phyloP scores from a whole-genome alignment of 108 stramenopile genomes.

The Schizochytrium sp. region DNA sequence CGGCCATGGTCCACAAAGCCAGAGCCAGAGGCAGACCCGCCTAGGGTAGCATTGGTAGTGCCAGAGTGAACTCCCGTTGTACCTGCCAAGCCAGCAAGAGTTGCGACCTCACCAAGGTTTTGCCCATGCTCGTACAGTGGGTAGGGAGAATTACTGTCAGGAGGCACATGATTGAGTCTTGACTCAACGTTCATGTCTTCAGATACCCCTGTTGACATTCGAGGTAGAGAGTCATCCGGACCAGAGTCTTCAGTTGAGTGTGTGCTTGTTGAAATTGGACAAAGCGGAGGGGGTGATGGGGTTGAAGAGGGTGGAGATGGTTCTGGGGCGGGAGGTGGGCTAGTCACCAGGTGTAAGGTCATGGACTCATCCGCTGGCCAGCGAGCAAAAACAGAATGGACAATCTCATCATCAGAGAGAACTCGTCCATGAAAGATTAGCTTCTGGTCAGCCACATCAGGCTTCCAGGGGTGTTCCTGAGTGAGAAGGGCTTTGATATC shows the following conservation, averaged over 20 bases:
- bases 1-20: not conserved
- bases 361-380: constrained; percentile 14
- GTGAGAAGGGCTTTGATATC: constrained; percentile 9
- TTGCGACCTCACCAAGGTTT: constrained; percentile 10
- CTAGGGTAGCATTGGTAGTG: too few relatives aligned
- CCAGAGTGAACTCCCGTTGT: not conserved
- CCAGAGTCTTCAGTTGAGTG: too few relatives aligned
- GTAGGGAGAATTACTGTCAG: not conserved
- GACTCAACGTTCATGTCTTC: too few relatives aligned
- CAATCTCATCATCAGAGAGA: not conserved
- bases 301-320: too few relatives aligned
- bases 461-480: constrained; percentile 20
- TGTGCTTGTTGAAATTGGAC: too few relatives aligned
- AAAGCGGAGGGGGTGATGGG: too few relatives aligned
- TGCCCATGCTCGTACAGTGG: not conserved
- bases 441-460: not conserved
- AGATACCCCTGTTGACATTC: too few relatives aligned
- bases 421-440: not conserved
- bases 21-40: not conserved
- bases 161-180: too few relatives aligned
- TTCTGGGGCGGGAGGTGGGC: not conserved
- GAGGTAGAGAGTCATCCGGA: too few relatives aligned
- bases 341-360: constrained; percentile 13
- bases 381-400: not conserved
- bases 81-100: not conserved